These are phyloP conservation scores for Phytophthora multivora DNA, from an alignment of 352 stramenopile species.

Conservation along the genomic window DNA sequence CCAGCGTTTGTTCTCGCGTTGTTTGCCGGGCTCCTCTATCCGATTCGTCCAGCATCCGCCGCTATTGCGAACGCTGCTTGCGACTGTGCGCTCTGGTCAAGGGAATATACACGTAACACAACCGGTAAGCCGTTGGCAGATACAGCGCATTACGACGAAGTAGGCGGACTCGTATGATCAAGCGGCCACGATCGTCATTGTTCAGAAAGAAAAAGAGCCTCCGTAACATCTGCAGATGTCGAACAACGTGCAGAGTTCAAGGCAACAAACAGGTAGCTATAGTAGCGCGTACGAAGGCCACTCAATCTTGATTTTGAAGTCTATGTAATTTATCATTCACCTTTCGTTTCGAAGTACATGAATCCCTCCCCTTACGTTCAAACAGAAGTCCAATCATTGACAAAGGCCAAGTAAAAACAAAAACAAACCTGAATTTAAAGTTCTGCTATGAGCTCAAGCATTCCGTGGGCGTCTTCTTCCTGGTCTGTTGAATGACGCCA, in stretches of 20 bases:
- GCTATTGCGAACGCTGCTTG: constrained; percentile 49
- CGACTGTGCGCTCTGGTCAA: constrained; percentile 56
- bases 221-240: constrained; percentile 4
- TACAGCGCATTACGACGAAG: constrained; percentile 30
- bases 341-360: constrained; percentile 5
- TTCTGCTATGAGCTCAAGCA: constrained; percentile 31
- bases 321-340: constrained; percentile 40
- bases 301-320: constrained; percentile 28
- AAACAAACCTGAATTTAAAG: constrained; percentile 43
- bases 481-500: constrained; percentile 22
- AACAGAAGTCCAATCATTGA: not conserved
- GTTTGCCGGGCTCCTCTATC: constrained; percentile 58
- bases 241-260: constrained; percentile 8
- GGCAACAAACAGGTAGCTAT: constrained; percentile 9
- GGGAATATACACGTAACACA: constrained; percentile 69
- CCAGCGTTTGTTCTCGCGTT: constrained; percentile 60
- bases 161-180: constrained; percentile 47
- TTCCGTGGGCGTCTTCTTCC: constrained; percentile 8
- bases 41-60: constrained; percentile 53
- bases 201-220: constrained; percentile 17
- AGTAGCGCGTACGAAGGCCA: constrained; percentile 5
- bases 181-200: constrained; percentile 16
- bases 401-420: constrained; percentile 15
- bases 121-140: constrained; percentile 54
- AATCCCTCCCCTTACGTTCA: not conserved